Evolutionary conservation across 2,329 filamentous ascomycete species (phyloP).

Genomic region (Fusarium proliferatum): DNA sequence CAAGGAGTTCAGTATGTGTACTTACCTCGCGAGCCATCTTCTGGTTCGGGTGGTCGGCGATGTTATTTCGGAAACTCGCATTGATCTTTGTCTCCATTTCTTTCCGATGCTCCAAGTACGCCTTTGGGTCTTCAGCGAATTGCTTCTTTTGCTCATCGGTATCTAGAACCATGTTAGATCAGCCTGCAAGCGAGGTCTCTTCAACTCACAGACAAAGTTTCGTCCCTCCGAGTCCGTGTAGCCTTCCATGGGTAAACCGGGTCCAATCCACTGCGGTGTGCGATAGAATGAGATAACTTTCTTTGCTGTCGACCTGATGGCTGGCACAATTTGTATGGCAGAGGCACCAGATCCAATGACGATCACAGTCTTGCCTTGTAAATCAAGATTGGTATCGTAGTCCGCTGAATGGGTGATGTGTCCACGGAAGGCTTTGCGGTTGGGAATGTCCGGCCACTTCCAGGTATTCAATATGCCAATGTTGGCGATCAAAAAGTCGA

Average conservation of each 20-base stretch:
- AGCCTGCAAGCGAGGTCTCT: rapidly evolving
- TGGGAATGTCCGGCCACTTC: constrained; percentile 62
- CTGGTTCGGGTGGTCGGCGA: constrained; percentile 8
- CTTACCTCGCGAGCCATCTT: constrained; percentile 5
- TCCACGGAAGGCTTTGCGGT: constrained; percentile 58
- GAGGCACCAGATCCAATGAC: constrained; percentile 66
- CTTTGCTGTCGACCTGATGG: constrained; percentile 42
- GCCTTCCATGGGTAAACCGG: constrained; percentile 48
- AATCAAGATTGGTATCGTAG: constrained; percentile 62
- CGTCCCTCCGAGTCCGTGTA: constrained; percentile 13
- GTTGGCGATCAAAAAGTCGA: constrained; percentile 61
- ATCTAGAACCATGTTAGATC: neutral
- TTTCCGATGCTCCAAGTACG: constrained; percentile 3
- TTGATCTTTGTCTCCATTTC: constrained; percentile 16
- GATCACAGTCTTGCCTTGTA: constrained; percentile 60
- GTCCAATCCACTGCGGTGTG: constrained; percentile 56
- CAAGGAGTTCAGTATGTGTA: rapidly evolving
- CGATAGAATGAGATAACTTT: constrained; percentile 56
- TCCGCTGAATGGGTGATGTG: constrained; percentile 61
- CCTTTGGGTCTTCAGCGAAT: constrained; percentile 1
- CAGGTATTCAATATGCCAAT: constrained; percentile 63
- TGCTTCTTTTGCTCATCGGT: constrained; percentile 7
- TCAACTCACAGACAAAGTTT: constrained; percentile 6
- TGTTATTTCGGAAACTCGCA: constrained; percentile 3
- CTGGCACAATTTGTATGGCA: constrained; percentile 63